Conservation (phyloP, 331 rosid genomes). For the Pyrus hybrid region DNA sequence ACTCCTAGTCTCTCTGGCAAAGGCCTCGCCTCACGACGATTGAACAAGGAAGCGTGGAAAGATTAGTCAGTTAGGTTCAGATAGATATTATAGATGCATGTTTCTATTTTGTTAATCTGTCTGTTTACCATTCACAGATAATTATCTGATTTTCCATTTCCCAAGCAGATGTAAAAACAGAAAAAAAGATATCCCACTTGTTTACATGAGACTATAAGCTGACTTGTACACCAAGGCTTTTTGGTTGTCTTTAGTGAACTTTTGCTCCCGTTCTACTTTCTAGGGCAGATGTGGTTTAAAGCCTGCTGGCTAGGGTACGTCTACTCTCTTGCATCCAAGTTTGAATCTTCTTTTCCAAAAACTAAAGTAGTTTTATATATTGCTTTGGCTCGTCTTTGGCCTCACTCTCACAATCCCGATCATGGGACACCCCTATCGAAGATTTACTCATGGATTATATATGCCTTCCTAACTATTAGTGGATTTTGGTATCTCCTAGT, state of each 20-base stretch:
- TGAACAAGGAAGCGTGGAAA: slow-evolving; percentile 42
- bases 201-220: neutral
- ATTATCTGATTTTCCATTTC: neutral
- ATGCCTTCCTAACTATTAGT: too few species aligned
- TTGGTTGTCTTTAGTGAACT: neutral
- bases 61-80: slow-evolving; percentile 17
- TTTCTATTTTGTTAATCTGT: neutral
- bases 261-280: neutral
- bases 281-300: neutral
- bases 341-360: neutral
- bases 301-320: neutral
- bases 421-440: too few species aligned
- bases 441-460: too few species aligned
- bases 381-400: neutral
- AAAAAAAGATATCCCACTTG: neutral
- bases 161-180: neutral
- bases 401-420: neutral
- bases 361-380: neutral
- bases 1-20: slow-evolving; percentile 35
- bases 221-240: neutral
- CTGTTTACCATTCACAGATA: neutral
- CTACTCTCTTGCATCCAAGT: neutral
- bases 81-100: neutral
- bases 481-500: too few species aligned
- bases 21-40: slow-evolving; percentile 39